A percentile compares a stretch with the other conserved stretches of the same genome.
These are phyloP conservation scores for Rhododendron mucronatum DNA, from an alignment of 148 eudicot genomes.

Conservation along the genomic window DNA sequence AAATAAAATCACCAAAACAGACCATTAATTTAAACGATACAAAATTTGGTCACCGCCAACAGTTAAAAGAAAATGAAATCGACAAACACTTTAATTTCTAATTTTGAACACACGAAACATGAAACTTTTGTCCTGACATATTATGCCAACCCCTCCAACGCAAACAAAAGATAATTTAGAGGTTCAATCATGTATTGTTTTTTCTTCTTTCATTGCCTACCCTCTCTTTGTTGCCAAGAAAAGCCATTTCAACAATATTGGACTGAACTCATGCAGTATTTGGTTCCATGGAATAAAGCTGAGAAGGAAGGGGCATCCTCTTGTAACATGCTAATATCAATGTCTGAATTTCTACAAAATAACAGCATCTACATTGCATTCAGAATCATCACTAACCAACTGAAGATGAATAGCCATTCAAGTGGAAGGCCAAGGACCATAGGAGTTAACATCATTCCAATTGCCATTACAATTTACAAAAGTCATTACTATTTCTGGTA, in stretches of 20 bases:
- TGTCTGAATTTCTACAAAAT: not conserved
- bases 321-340: not conserved
- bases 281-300: not conserved
- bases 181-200: not conserved
- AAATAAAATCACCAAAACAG: conserved; percentile 11
- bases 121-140: not conserved
- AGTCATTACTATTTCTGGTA: not conserved
- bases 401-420: not conserved
- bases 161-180: not conserved
- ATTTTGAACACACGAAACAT: not conserved
- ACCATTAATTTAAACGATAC: not conserved
- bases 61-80: not conserved
- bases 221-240: not conserved
- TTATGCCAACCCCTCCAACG: not conserved
- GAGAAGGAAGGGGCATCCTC: not conserved
- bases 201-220: conserved; percentile 6
- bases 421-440: not conserved
- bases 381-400: not conserved
- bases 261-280: not conserved
- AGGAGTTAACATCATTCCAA: not conserved
- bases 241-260: not conserved
- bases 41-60: not conserved
- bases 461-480: not conserved
- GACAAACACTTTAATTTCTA: not conserved
- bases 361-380: not conserved